Evolutionary conservation across 169 alveolate species (phyloP).

Genomic region (Miamiensis avidus): DNA sequence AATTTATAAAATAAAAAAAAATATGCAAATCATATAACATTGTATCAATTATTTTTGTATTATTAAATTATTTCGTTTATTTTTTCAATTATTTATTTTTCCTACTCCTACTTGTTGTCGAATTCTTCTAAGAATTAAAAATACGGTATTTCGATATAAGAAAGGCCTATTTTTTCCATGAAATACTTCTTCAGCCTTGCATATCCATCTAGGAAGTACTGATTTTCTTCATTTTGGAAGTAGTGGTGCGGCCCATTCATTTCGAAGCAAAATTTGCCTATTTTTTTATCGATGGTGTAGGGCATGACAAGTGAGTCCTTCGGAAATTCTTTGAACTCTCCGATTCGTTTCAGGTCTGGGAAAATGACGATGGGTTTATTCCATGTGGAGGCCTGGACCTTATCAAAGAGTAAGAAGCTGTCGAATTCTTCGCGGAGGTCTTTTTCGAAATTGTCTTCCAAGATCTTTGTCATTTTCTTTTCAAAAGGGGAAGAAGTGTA

Average conservation of each 20-base stretch:
- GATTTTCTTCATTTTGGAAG: background rate
- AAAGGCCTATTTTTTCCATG: slow-evolving; percentile 31
- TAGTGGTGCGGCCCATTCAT: slow-evolving; percentile 47
- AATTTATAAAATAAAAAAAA: too few relatives aligned
- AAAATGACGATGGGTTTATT: slow-evolving; percentile 5
- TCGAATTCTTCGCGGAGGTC: background rate
- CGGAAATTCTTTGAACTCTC: slow-evolving; percentile 2
- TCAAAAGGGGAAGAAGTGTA: slow-evolving; percentile 4
- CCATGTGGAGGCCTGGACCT: background rate
- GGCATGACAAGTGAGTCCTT: slow-evolving; percentile 24
- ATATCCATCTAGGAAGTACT: slow-evolving; percentile 26
- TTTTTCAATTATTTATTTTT: too few relatives aligned
- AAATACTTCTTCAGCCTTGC: slow-evolving; percentile 25
- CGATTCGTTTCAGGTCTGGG: slow-evolving; percentile 7
- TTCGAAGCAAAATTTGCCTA: slow-evolving; percentile 43
- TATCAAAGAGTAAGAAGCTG: background rate
- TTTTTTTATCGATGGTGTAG: slow-evolving; percentile 34
- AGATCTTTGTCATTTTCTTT: slow-evolving; percentile 8
- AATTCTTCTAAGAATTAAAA: background rate
- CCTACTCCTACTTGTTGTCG: background rate
- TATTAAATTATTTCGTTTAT: too few relatives aligned
- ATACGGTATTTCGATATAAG: slow-evolving; percentile 32
- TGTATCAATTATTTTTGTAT: too few relatives aligned
- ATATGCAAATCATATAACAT: too few relatives aligned
- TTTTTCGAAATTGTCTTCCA: slow-evolving; percentile 1